Conservation (phyloP, 257 asterid species). For the Apocynum venetum region DNA sequence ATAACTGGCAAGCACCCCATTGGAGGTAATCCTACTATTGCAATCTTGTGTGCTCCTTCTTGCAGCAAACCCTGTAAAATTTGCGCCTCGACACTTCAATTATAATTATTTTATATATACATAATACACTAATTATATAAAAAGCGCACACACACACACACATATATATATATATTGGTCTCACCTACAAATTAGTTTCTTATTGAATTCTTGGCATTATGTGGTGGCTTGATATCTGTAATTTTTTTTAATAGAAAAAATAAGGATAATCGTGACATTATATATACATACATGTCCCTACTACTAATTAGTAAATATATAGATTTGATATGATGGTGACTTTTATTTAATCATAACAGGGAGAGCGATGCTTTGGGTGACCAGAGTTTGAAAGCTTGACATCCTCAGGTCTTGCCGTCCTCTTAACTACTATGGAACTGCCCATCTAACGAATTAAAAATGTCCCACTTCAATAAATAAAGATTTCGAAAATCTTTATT, state of each 20-base stretch:
- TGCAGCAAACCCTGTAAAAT: conserved; percentile 39
- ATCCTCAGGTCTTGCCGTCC: neutral
- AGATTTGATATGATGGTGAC: neutral
- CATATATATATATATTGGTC: neutral
- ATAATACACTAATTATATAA: neutral
- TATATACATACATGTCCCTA: neutral
- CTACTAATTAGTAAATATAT: neutral
- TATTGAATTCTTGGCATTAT: neutral
- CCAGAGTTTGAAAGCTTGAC: neutral
- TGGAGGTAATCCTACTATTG: conserved; percentile 62
- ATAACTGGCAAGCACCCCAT: conserved; percentile 65
- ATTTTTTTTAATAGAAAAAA: neutral
- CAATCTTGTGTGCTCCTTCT: conserved; percentile 51
- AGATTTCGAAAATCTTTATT: neutral
- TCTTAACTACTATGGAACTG: neutral
- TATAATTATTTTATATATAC: no score
- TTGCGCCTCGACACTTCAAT: neutral
- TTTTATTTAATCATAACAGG: neutral
- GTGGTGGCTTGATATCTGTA: neutral
- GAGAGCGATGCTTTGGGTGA: neutral
- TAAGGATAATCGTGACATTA: neutral
- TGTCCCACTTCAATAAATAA: conserved; percentile 26
- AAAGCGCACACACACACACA: no score
- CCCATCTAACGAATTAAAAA: neutral
- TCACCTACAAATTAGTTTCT: neutral